Percentiles rank a stretch among this genome's conserved stretches.
Evolutionary conservation across 23 red algal genomes (phyloP).

Genomic region (Gracilariopsis chorda): DNA sequence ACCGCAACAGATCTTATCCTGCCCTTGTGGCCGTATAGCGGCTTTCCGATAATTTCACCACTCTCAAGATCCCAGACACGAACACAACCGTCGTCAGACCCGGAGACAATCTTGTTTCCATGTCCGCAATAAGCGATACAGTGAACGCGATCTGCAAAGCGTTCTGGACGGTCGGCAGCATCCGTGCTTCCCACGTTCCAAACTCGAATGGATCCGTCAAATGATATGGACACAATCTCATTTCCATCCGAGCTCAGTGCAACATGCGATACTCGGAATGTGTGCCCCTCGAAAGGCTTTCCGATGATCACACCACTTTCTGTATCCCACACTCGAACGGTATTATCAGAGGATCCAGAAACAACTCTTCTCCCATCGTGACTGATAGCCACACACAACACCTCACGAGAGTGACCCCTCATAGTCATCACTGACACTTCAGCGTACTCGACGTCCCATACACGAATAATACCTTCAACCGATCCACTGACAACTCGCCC

Average conservation of each 20-base stretch:
- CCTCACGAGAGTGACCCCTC: constrained; percentile 59
- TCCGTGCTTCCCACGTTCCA: constrained; percentile 75
- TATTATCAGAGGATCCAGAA: not conserved
- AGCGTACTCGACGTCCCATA: no score
- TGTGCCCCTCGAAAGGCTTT: constrained; percentile 51
- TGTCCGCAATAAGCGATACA: no score
- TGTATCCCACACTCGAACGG: constrained; percentile 3
- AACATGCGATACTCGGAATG: constrained; percentile 60
- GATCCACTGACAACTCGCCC: no score
- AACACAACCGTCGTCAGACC: not conserved
- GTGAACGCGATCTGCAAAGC: no score
- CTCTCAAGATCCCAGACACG: not conserved
- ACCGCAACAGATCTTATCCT: no score
- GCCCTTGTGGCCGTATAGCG: constrained; percentile 59
- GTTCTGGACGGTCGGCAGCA: no score
- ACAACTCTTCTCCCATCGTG: constrained; percentile 35
- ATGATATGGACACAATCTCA: constrained; percentile 27
- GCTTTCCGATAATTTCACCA: not conserved
- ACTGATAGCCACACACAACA: constrained; percentile 64
- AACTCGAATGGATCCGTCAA: constrained; percentile 75
- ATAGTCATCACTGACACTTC: constrained; percentile 62
- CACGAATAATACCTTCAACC: no score
- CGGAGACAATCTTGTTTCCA: no score
- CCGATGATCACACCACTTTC: not conserved
- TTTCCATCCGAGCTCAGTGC: not conserved